Conservation (phyloP, 257 asterid species). For the Knoxia roxburghii region DNA sequence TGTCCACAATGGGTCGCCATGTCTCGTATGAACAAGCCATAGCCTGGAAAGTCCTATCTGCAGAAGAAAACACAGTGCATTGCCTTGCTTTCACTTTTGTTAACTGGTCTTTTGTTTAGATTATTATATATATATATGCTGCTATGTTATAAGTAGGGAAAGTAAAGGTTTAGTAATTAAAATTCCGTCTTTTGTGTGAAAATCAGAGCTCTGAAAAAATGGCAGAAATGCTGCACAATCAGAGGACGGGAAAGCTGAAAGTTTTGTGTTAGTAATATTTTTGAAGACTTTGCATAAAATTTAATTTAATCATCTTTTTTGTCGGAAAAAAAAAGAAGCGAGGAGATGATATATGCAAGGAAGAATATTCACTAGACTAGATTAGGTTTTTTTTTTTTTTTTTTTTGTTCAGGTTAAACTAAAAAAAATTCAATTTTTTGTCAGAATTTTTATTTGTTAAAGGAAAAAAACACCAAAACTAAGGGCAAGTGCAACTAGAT, state of each 20-base stretch:
- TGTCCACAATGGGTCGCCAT: conserved; percentile 98
- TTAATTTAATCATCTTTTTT: conserved; percentile 19
- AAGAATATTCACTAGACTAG: too few species aligned
- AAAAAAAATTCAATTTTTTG: too few species aligned
- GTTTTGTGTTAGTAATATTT: conserved; percentile 38
- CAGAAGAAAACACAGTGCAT: conserved; percentile 58
- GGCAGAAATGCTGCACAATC: neutral
- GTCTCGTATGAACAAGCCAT: conserved; percentile 80
- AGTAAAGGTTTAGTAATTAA: neutral
- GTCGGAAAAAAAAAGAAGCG: too few species aligned
- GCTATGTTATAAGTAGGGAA: too few species aligned
- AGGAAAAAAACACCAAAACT: too few species aligned
- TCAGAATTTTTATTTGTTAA: too few species aligned
- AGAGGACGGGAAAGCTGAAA: conserved; percentile 9
- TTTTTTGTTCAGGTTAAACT: too few species aligned
- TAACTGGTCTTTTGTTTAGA: conserved; percentile 88
- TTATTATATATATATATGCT: neutral
- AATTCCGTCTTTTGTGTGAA: conserved; percentile 10
- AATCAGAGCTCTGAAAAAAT: conserved; percentile 7
- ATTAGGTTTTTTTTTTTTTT: too few species aligned
- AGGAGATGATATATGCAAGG: too few species aligned
- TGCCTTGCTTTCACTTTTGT: conserved; percentile 89
- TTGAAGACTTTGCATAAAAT: conserved; percentile 17
- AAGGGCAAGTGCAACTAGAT: too few species aligned
- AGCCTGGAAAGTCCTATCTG: conserved; percentile 89